Evolutionary conservation across 2,329 filamentous ascomycete species (phyloP).

Genomic region (Pseudocercospora crystallina): DNA sequence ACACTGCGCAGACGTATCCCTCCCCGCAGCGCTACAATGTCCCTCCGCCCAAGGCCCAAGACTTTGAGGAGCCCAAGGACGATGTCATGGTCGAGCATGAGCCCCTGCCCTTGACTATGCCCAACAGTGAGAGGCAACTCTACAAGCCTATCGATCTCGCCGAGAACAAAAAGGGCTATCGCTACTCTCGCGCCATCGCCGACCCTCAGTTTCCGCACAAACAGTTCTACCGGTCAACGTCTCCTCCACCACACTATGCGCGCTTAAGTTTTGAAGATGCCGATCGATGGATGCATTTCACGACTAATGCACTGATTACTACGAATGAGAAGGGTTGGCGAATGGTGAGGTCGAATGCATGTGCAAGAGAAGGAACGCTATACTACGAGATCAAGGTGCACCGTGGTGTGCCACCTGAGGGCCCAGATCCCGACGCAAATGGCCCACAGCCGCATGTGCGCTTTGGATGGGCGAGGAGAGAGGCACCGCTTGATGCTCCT

Average conservation of each 20-base stretch:
- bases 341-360: slow-evolving; percentile 86
- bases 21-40: slow-evolving; percentile 54
- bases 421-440: slow-evolving; percentile 39
- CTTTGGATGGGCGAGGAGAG: slow-evolving; percentile 80
- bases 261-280: slow-evolving; percentile 92
- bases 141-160: slow-evolving; percentile 54
- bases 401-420: slow-evolving; percentile 63
- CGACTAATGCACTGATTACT: slow-evolving; percentile 68
- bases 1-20: slow-evolving; percentile 36
- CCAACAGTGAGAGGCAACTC: slow-evolving; percentile 44
- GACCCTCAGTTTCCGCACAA: slow-evolving; percentile 83
- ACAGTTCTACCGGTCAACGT: slow-evolving; percentile 85
- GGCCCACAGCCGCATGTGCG: slow-evolving; percentile 64
- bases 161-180: slow-evolving; percentile 71
- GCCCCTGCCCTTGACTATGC: slow-evolving; percentile 44
- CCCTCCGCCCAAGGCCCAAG: slow-evolving; percentile 46
- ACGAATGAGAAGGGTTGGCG: slow-evolving; percentile 92
- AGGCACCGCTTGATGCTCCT: slow-evolving; percentile 78
- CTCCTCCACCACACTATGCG: slow-evolving; percentile 77
- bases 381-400: slow-evolving; percentile 95
- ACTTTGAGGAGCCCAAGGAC: slow-evolving; percentile 52
- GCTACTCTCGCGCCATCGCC: slow-evolving; percentile 87
- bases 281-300: slow-evolving; percentile 78
- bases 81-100: slow-evolving; percentile 50
- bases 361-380: slow-evolving; percentile 81